Evolutionary conservation across 106 monocot species (phyloP), one percentile per base, ranked within the genome.

Genomic region (Platanthera zijinensis): DNA sequence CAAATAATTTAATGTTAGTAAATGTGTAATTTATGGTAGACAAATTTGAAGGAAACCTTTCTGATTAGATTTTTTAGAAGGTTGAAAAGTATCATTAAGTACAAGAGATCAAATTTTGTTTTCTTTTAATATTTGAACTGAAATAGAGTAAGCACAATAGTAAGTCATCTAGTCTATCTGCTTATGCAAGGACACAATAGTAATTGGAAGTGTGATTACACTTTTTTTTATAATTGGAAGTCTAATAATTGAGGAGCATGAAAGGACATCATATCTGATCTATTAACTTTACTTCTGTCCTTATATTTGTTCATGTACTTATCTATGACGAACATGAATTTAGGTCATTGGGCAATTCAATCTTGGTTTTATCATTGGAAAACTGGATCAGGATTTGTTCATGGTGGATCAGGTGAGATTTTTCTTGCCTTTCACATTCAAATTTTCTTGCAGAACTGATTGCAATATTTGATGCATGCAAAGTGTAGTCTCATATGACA

Each of bases 301-400:
- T 70, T 47, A 70, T 48, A 14, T 17, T 70, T 70, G 17, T 70
- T 70, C 48, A 6, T 48, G 25, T 74, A 32, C 14, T 73, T 73
- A 4, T 73, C 49, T 79, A 47, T 46, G 18, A 14, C 8, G 52
- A 17, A 5, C 71, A 66, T 76, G 64, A 48, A 71, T 80, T 77
- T 50, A 99, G 99, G 92, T 94, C 53, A 78, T 99, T 78, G 99
- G 99, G 50, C 99, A 99, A 80, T 99, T 99, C 83, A 99, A 99
- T 86, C 99, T 99, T 84, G 99, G 99, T 70, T 99, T 99, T 83
- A 99, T 99, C 53, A 92, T 94, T 80, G 99, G 88, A 78, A 99
- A 94, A 82, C 75, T 99, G 50, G 86, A 89, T 48, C 72, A 92
- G 76, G 99, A 99, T 80, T 90, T 99, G 78, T 99, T 99, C 83